Conservation (phyloP, 2,329 filamentous ascomycete genomes). For the Alternaria brassicae region DNA sequence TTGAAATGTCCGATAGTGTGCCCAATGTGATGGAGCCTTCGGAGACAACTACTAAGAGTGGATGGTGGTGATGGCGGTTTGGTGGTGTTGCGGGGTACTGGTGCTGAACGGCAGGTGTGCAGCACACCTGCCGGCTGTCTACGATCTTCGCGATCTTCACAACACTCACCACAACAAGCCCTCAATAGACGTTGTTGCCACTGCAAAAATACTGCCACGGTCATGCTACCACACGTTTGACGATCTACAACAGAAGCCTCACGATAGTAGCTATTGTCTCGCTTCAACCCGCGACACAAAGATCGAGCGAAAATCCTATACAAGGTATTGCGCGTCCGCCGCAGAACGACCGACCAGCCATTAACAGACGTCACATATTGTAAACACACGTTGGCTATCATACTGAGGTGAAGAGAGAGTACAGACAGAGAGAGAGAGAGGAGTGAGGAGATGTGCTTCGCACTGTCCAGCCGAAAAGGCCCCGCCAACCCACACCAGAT, state of each 20-base stretch:
- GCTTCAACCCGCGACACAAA: not conserved
- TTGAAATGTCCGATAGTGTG: not conserved
- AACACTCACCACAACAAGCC: not conserved
- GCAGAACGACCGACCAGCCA: conserved; percentile 7
- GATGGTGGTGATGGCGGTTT: not conserved
- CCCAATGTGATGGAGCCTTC: not conserved
- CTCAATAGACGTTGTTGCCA: not conserved
- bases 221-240: not conserved
- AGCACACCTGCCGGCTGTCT: not conserved
- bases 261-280: not conserved
- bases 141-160: not conserved
- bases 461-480: conserved; percentile 5
- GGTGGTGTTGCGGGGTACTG: conserved; percentile 16
- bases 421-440: not conserved
- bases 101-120: not conserved
- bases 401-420: not conserved
- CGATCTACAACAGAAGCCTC: conserved; percentile 7
- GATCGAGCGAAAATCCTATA: conserved; percentile 1
- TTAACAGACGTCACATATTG: not conserved
- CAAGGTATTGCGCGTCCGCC: conserved; percentile 11
- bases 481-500: conserved; percentile 6
- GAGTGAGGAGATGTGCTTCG: not conserved
- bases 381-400: not conserved
- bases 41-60: not conserved
- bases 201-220: conserved; percentile 4